These are phyloP conservation scores for Tagetes patula DNA, from an alignment of 129 eudicot genomes.

Conservation along the genomic window DNA sequence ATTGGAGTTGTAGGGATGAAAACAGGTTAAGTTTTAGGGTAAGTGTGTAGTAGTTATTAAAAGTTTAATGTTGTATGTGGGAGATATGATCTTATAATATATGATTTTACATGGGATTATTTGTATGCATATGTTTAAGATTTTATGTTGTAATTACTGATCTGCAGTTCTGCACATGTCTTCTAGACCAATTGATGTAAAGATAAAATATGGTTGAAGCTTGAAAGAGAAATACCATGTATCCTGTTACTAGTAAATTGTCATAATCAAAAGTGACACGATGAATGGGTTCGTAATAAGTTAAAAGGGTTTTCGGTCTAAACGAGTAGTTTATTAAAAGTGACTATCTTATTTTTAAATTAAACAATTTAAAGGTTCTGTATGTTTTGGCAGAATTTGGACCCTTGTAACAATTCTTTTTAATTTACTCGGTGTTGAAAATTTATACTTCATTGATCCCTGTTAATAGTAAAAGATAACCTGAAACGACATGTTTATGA, in stretches of 20 bases:
- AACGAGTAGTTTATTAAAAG: background rate
- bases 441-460: background rate
- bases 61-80: constrained; percentile 22
- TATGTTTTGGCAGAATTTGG: background rate
- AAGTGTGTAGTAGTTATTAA: constrained; percentile 19
- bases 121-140: constrained; percentile 10
- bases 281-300: background rate
- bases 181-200: background rate
- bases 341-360: background rate
- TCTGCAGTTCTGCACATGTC: background rate
- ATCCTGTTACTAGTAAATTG: background rate
- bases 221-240: background rate
- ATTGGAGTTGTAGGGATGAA: constrained; percentile 15
- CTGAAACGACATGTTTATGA: background rate
- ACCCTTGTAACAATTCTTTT: background rate
- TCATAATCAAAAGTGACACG: background rate
- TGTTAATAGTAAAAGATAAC: background rate
- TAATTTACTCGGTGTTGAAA: background rate
- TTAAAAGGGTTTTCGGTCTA: background rate
- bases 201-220: background rate
- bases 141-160: constrained; percentile 8
- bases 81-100: constrained; percentile 11
- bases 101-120: background rate
- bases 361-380: background rate
- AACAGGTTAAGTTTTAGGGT: constrained; percentile 16